A percentile compares a stretch with the other conserved stretches of the same genome.
These are phyloP conservation scores for Microbotryum violaceum DNA, from an alignment of 1,284 basidiomycete species.

Conservation along the genomic window DNA sequence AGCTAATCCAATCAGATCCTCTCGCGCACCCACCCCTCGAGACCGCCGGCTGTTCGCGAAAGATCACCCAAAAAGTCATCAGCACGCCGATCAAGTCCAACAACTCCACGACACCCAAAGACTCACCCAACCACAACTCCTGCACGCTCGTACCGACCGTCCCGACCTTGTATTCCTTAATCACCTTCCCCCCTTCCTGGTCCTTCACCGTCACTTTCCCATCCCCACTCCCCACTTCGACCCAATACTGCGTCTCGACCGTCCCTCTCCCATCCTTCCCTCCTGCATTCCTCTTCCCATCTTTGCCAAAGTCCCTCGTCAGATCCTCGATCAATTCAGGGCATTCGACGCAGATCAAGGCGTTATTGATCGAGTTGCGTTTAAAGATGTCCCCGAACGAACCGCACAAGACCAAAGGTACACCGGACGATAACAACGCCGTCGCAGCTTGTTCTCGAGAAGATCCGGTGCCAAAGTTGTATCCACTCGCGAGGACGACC, in stretches of 20 bases:
- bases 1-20: slow-evolving; percentile 38
- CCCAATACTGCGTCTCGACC: slow-evolving; percentile 58
- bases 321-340: slow-evolving; percentile 82
- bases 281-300: slow-evolving; percentile 65
- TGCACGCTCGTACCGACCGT: slow-evolving; percentile 84
- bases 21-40: slow-evolving; percentile 49
- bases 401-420: slow-evolving; percentile 88
- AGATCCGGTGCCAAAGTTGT: slow-evolving; percentile 98
- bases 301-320: slow-evolving; percentile 63
- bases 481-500: slow-evolving; percentile 80
- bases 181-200: slow-evolving; percentile 46
- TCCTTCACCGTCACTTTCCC: slow-evolving; percentile 52
- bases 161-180: slow-evolving; percentile 59
- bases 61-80: neutral
- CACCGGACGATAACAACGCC: slow-evolving; percentile 85
- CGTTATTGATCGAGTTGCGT: slow-evolving; percentile 98
- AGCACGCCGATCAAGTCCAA: too few species aligned
- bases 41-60: slow-evolving; percentile 42
- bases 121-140: slow-evolving; percentile 55
- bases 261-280: slow-evolving; percentile 72
- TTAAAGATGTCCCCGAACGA: slow-evolving; percentile 99
- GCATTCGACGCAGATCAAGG: slow-evolving; percentile 87
- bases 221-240: slow-evolving; percentile 62
- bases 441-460: slow-evolving; percentile 99
- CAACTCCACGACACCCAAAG: neutral